Conservation (phyloP, 768 basidiomycete genomes). For the Lentinula lateritia region DNA sequence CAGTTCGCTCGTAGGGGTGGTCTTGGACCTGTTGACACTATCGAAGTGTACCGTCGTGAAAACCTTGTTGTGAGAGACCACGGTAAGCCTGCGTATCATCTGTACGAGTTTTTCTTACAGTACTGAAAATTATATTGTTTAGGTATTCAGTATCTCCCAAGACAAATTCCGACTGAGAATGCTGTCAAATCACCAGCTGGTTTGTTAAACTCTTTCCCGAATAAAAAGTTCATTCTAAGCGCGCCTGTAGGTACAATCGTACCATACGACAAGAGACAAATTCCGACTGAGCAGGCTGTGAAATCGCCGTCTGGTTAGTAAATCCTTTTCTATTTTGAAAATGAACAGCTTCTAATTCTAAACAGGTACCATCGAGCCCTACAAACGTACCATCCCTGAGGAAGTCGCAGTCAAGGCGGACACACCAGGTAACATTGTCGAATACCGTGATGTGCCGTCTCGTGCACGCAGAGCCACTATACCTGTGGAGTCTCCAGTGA, state of each 20-base stretch:
- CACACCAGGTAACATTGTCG: conserved; percentile 2
- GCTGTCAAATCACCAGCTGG: conserved; percentile 30
- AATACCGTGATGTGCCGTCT: background rate
- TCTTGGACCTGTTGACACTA: conserved; percentile 25
- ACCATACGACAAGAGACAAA: conserved; percentile 14
- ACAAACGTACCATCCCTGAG: conserved; percentile 9
- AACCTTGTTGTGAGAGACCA: conserved; percentile 1
- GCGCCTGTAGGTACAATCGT: conserved; percentile 10
- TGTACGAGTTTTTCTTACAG: background rate
- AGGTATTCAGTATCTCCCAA: background rate
- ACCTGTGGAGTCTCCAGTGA: conserved; percentile 5
- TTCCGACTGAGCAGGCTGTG: background rate
- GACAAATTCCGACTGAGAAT: conserved; percentile 22
- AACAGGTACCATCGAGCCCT: conserved; percentile 22
- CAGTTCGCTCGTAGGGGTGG: conserved; percentile 29
- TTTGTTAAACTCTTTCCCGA: conserved; percentile 16
- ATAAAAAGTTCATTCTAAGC: background rate
- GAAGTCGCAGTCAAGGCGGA: conserved; percentile 3
- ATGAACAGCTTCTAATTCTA: conserved; percentile 17
- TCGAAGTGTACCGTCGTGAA: conserved; percentile 3
- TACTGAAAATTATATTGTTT: background rate
- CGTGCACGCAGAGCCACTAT: background rate
- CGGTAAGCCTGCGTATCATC: background rate
- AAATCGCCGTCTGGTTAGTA: background rate
- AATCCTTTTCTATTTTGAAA: too few species aligned